Base-by-base conservation (phyloP, 1,284 basidiomycete species). In the Pyrrhoderma lamaoense region DNA sequence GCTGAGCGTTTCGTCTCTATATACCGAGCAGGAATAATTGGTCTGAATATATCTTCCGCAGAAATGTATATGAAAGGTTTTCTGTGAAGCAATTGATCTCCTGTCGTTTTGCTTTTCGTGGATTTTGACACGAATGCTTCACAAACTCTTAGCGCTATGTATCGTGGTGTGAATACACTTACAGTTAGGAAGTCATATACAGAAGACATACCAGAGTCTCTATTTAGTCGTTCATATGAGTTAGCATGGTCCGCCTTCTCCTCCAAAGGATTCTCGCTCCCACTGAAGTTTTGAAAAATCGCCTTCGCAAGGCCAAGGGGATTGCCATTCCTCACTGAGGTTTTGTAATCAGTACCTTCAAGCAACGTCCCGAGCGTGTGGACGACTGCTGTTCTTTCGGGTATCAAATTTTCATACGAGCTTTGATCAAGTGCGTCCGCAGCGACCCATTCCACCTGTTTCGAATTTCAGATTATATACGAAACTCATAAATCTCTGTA, bases 321-420 rank as follows among this genome's bases (percentile, higher is more conserved):
- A 58, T 87, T 72, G 4, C 79, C 80, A 16, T 72, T 71, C 57
- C 72, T 71, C 42, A 93, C 60, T 23, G 81, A 77, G 27, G 70
- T 63, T 67, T 99, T 99, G 75, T 99, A 99, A 39, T 73, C 74
- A 3, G 73, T 73, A 59, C 83, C 80, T 65, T 96, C 92, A 45
- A 98, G 73, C 45, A 99, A 79, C 37, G 87, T 92, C 39, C 95
- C 95, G n/a, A 98, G 76, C 1, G 96, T 95, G 64, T 97, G 93
- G 35, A 98, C 92, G 21, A 96, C 88, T 2, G 89, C 92, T 13
- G 79, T 78, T 23, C 77, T 78, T 47, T 67, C 67, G 2, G 79
- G 73, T 34, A 95, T 73, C 16, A 93, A 70, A 51, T 80, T 71
- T 13, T 75, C 70, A 67, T 93, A 96, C 8, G 83, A 75, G 46